A percentile compares a stretch with the other conserved stretches of the same genome.
These are phyloP conservation scores for Xylaria palmicola DNA, from an alignment of 495 filamentous ascomycete genomes.

Conservation along the genomic window DNA sequence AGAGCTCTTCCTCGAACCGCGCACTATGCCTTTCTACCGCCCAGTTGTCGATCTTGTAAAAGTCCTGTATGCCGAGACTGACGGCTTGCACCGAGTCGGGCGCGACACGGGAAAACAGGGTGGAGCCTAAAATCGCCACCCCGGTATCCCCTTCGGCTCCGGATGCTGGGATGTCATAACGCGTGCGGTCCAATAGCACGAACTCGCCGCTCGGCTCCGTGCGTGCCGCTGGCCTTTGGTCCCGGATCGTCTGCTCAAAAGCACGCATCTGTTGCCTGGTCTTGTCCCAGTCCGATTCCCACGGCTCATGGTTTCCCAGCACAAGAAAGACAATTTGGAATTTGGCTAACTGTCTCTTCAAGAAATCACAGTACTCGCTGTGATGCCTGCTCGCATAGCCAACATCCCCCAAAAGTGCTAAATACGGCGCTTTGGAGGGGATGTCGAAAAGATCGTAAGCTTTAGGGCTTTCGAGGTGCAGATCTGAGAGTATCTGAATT, in stretches of 20 bases:
- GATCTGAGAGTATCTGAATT: slow-evolving; percentile 45
- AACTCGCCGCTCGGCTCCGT: slow-evolving; percentile 25
- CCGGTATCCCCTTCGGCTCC: slow-evolving; percentile 6
- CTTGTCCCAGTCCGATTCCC: slow-evolving; percentile 41
- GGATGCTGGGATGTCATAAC: slow-evolving; percentile 31
- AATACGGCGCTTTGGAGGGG: slow-evolving; percentile 43
- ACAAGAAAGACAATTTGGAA: slow-evolving; percentile 53
- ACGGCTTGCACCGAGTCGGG: slow-evolving; percentile 26
- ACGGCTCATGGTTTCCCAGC: slow-evolving; percentile 59
- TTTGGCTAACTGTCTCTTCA: slow-evolving; percentile 43
- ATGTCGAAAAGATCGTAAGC: slow-evolving; percentile 51
- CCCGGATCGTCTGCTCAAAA: slow-evolving; percentile 25
- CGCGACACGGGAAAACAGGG: slow-evolving; percentile 43
- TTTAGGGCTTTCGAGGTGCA: slow-evolving; percentile 51
- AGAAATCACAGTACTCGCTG: slow-evolving; percentile 41
- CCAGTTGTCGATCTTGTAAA: slow-evolving; percentile 50
- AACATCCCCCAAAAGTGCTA: slow-evolving; percentile 60
- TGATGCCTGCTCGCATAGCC: slow-evolving; percentile 40
- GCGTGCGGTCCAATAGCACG: slow-evolving; percentile 42
- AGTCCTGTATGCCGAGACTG: slow-evolving; percentile 45
- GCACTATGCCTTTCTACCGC: slow-evolving; percentile 41
- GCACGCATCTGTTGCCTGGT: slow-evolving; percentile 10
- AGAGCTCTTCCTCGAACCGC: slow-evolving; percentile 42
- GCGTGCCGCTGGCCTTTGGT: neutral
- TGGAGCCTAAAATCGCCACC: slow-evolving; percentile 51